Percentiles rank a stretch among this genome's conserved stretches.
Evolutionary conservation across 2,329 filamentous ascomycete species (phyloP).

Genomic region (Magnaporthales sp.): DNA sequence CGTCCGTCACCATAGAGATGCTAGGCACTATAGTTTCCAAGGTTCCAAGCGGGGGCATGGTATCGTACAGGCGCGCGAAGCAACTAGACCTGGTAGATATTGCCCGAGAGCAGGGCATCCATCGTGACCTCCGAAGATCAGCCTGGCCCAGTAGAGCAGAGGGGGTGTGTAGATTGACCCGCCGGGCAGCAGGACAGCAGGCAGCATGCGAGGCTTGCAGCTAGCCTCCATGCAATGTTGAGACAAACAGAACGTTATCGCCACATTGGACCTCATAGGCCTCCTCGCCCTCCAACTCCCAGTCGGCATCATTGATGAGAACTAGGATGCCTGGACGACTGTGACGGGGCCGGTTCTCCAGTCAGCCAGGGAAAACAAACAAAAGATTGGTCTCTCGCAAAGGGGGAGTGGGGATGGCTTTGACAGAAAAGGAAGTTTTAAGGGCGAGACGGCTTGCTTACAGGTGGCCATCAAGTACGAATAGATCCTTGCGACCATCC

Average conservation of each 20-base stretch:
- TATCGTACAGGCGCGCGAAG: background rate
- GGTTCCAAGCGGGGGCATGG: background rate
- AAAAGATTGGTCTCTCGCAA: background rate
- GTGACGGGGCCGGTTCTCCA: constrained; percentile 6
- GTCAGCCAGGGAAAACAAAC: constrained; percentile 3
- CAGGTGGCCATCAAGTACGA: constrained; percentile 82
- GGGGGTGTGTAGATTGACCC: background rate
- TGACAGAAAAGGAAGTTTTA: background rate
- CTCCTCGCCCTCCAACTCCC: constrained; percentile 95
- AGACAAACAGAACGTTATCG: constrained; percentile 93
- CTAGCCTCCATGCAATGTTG: constrained; percentile 88
- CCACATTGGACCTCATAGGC: constrained; percentile 72
- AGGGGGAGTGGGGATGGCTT: background rate
- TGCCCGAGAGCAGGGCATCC: background rate
- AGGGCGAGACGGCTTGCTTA: constrained; percentile 36
- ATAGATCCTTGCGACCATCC: constrained; percentile 77
- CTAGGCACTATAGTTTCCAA: background rate
- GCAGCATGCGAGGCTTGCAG: background rate
- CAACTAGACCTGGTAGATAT: background rate
- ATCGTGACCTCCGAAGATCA: background rate
- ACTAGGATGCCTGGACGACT: constrained; percentile 94
- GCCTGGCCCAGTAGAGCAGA: background rate
- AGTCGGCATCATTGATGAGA: constrained; percentile 95
- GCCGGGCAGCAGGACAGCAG: background rate
- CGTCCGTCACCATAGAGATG: background rate